A percentile compares a stretch with the other conserved stretches of the same genome.
Conservation (phyloP, 106 monocot species). For the Dendrobium nobile region DNA sequence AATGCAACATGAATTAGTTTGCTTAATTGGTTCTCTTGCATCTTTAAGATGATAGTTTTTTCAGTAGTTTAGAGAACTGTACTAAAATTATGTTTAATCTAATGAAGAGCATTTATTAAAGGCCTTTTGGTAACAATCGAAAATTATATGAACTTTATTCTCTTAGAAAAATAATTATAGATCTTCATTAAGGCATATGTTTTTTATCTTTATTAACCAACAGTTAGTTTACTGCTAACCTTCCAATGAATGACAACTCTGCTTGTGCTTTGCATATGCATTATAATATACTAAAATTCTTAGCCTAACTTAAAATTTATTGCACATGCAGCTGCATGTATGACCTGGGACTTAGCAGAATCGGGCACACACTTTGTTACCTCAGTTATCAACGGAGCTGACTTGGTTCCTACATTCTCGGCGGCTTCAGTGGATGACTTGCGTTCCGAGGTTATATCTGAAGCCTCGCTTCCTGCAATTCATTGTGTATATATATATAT, state of each 20-base stretch:
- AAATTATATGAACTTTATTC: not conserved
- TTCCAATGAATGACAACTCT: not conserved
- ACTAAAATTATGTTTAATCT: not conserved
- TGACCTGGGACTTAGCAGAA: slow-evolving; percentile 97
- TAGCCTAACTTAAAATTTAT: not conserved
- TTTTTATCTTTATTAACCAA: not conserved
- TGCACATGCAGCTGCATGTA: slow-evolving; percentile 76
- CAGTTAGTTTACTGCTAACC: not conserved
- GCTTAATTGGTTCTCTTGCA: not conserved
- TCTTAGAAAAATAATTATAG: not conserved
- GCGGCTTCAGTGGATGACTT: slow-evolving; percentile 95
- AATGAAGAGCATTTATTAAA: not conserved
- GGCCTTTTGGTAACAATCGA: not conserved
- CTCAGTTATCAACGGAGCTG: slow-evolving; percentile 94
- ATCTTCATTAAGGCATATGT: not conserved
- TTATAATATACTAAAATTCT: not conserved
- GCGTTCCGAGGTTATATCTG: slow-evolving; percentile 69
- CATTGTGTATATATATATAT: not conserved
- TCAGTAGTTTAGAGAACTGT: not conserved
- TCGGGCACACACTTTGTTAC: slow-evolving; percentile 86
- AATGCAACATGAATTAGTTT: not conserved
- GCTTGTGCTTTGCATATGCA: not conserved
- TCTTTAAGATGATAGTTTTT: too few species aligned
- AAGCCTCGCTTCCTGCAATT: not conserved
- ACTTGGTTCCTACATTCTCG: slow-evolving; percentile 94